Base-by-base conservation (phyloP, 106 monocot genomes). In the Dioscorea dumetorum region DNA sequence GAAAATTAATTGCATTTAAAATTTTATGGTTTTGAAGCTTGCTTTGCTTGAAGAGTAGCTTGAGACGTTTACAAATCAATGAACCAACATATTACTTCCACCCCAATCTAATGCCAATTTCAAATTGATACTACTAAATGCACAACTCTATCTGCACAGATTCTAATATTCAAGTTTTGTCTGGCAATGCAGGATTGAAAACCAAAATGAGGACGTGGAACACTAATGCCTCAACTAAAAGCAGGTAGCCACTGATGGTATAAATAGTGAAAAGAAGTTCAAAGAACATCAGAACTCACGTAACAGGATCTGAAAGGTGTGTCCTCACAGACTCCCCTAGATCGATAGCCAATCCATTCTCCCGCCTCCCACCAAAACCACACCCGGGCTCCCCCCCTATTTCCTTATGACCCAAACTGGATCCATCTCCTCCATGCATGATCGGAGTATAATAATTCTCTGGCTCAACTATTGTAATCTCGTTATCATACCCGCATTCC, bases 241-340 rank as follows among this genome's bases (percentile, higher is more conserved):
- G 51, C 33, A 56, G 7, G 58, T 32, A 21, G 59, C 15, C 56
- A 41, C 18, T 4, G 50, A 11, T 15, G 12, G 19, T 0, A 67
- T 0, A 50, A 33, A 67, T 10, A 17, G n/a, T 5, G 22, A 58
- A 22, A 61, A 1, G 16, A 24, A 35, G 20, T 22, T 13, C 20
- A 51, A 35, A 41, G 2, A 16, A 12, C 22, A n/a, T 18, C 2
- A 54, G 63, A 73, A 80, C 91, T 88, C 68, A 92, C 91, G 85
- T 92, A 63, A 88, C 31, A 48, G 91, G 88, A 74, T 92, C 91
- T 1, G 82, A 82, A 17, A 92, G 76, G 57, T 85, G 88, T 15
- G 66, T 75, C 70, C 91, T 80, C 48, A 92, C 57, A 51, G 75
- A 73, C 32, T 88, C 88, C 73, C 77, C 82, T 51, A 60, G 50